Base-by-base conservation (phyloP, 805 yeast species). In the Yarrowia sp. region DNA sequence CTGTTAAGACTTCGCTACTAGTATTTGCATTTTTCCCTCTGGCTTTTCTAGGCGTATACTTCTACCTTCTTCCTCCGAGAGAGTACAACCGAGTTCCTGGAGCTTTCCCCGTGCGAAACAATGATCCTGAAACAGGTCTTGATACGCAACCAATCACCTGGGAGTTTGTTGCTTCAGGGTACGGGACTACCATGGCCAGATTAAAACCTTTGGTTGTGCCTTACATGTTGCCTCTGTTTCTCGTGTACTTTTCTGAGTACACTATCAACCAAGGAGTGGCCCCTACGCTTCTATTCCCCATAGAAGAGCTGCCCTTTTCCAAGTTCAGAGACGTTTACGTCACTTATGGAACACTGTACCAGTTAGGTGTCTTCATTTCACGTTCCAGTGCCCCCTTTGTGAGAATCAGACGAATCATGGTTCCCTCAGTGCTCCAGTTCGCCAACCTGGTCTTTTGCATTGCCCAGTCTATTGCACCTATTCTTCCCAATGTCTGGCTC, bases 351-450 rank as follows among this genome's bases (percentile, higher is more conserved):
- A 88, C 96, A 3, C 76, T 93, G 4, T 94, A 94, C 73, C 98
- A 94, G 76, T 70, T 92, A 3, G 99, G 99, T 9, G 99, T 94
- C 0, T 92, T 94, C 73, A 84, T 94, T 1, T 92, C 98, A 3
- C 81, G 98, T 68, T 91, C 98, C 0, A 91, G 97, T 1, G 87
- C 91, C 0, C 81, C 87, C 2, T 80, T 88, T 68, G 72, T 90
- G 33, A 80, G 96, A 56, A 76, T 93, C 44, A 81, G 77, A 64
- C 79, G 81, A 9, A 79, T 94, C 7, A 87, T 88, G 76, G 47
- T 85, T 19, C 84, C 92, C 9, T 84, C 97, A 0, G 38, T 83
- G 0, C 79, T 94, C 47, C 99, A 94, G 77, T 73, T 81, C 9
- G 13, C 85, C 38, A 94, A 93, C 75, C 80, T 93, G 33, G 60